Evolutionary conservation across 306 rosid genomes (phyloP), one percentile per base, ranked within the genome.

Genomic region (Corylus avellana): DNA sequence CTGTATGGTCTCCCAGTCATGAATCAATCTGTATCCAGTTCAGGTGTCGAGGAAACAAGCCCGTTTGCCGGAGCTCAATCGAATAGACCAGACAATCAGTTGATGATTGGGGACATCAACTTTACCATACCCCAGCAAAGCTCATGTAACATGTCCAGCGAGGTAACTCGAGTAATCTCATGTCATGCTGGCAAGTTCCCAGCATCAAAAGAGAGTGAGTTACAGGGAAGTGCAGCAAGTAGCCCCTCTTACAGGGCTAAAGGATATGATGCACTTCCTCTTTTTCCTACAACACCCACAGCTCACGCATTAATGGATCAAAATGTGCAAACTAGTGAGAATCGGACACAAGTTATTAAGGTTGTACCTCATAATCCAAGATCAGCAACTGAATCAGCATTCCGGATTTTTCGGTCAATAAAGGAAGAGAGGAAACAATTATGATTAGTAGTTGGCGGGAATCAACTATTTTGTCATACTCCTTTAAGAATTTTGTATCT

Each of bases 371-470:
- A 86, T 72, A 88, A 91, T 89, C 84, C 89, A 49, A 84, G 76
- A 85, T 79, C 89, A 49, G 93, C 96, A 67, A 88, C 86, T 64
- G 94, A 92, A 83, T 90, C 94, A 61, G 97, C 93, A 16, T 91
- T 91, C 25, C 75, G 92, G 51, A 89, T 94, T 81, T 92, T 89
- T 80, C 87, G 74, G 85, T 89, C 91, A 77, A 86, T 94, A 88
- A 93, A 90, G 80, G 96, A 92, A 79, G 98, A 89, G 78, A 94
- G 91, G 85, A 94, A 85, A 82, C 73, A 79, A 80, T 56, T 86
- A 82, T 83, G 78, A 81, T 48, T 54, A 64, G 75, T 74, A 73
- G 70, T 16, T 75, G 22, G 72, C 75, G 48, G 16, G 42, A 62
- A 29, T 4, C 49, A 46, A 46, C 10, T 46, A 9, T 46, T 9